Base-by-base conservation (phyloP, 2,329 filamentous ascomycete genomes). In the Davidsoniella virescens region DNA sequence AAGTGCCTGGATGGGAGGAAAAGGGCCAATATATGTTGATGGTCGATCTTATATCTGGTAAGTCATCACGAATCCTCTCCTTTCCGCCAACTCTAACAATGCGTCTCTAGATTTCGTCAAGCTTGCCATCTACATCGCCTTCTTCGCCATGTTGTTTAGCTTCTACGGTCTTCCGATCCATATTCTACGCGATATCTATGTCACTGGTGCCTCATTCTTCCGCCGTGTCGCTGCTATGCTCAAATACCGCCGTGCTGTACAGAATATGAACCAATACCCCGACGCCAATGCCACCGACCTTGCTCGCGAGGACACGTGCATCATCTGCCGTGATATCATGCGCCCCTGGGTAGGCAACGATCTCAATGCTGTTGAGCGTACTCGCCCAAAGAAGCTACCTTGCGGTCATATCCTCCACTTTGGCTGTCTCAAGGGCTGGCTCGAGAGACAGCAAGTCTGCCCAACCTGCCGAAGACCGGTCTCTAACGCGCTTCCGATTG, bases 281-380 rank as follows among this genome's bases (percentile, higher is more conserved):
- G 92, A 98, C 62, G 92, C 92, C 1, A 94, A 85, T 1, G 73
- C 76, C 2, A 86, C 93, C 56, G 90, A 98, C 56, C 76, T 98
- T 20, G 70, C 72, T 25, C 75, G 84, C 45, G 90, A 95, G 62
- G 87, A 93, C 59, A 93, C 92, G 2, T 98, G 92, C 64, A 98
- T 98, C 58, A 94, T 98, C 50, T 98, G 92, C 64, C 80, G 92
- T 54, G 92, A 98, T 63, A 86, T 93, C 56, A 98, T 98, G 92
- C 77, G 78, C 33, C 79, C 82, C 1, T 94, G 87, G 84, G 65
- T 76, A 52, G 67, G 70, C 0, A 61, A 55, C 4, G 63, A 66
- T 68, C 76, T 57, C 71, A 81, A 77, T n/a, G 72, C 83, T 51
- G 81, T 93, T 52, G 87, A 96, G 60, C 77, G 90, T 50, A 75